Percentiles rank a stretch among this genome's conserved stretches.
These are phyloP conservation scores for Dryas octopetala DNA, from an alignment of 306 rosid species.

Conservation along the genomic window DNA sequence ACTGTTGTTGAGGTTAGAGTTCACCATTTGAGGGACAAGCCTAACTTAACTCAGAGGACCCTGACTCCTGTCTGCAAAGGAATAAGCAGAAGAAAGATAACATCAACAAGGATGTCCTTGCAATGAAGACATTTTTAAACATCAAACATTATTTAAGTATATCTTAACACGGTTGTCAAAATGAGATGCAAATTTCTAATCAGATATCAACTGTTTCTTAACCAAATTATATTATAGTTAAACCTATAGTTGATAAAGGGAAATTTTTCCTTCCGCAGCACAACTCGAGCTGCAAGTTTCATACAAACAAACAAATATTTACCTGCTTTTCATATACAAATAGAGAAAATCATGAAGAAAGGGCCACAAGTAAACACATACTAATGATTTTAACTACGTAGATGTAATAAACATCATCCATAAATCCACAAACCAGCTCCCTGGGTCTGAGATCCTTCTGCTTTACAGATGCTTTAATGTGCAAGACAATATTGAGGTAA, in stretches of 20 bases:
- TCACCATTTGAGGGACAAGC: slow-evolving; percentile 22
- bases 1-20: slow-evolving; percentile 16
- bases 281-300: too few relatives aligned
- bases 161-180: neutral
- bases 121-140: neutral
- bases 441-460: neutral
- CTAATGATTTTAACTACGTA: neutral
- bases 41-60: slow-evolving; percentile 4
- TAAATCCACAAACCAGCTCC: neutral
- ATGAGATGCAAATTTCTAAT: neutral
- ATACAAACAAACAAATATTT: too few relatives aligned
- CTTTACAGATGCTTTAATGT: neutral
- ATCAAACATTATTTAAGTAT: neutral
- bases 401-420: neutral
- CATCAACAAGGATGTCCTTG: neutral
- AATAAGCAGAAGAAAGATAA: neutral
- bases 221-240: too few relatives aligned
- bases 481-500: neutral
- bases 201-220: neutral
- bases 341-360: neutral
- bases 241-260: too few relatives aligned
- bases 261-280: too few relatives aligned
- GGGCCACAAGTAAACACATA: neutral
- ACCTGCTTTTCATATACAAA: neutral
- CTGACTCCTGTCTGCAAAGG: neutral